Evolutionary conservation across 2,329 filamentous ascomycete species (phyloP).

Genomic region (Metarhizium album): DNA sequence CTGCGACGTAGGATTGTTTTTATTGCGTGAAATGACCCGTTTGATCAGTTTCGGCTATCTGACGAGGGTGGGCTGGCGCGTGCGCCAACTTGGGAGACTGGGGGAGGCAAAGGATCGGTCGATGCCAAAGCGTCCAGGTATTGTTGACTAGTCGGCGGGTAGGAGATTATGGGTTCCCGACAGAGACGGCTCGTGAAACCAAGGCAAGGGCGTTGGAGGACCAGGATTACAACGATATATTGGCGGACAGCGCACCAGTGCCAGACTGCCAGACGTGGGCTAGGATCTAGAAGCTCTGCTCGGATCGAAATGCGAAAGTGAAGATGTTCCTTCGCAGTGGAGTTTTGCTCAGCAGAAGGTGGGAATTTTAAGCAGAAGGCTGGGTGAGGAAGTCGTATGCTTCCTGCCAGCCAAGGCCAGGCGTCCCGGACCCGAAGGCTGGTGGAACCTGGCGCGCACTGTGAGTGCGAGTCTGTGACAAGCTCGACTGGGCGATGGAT

Average conservation of each 20-base stretch:
- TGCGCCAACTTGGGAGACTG: constrained; percentile 2
- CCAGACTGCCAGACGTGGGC: not conserved
- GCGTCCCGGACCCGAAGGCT: not conserved
- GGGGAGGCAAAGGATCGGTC: constrained; percentile 4
- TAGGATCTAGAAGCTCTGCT: not conserved
- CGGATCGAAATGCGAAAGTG: constrained; percentile 2
- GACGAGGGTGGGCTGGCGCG: constrained; percentile 3
- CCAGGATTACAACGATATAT: not conserved
- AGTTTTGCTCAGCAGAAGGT: not conserved
- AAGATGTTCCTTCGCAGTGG: constrained; percentile 1
- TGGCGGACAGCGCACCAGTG: not conserved
- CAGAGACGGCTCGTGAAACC: not conserved
- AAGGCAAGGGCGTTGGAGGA: not conserved
- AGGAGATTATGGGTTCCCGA: not conserved
- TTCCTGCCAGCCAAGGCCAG: too few species aligned
- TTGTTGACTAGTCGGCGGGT: not conserved
- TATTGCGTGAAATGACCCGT: constrained; percentile 12
- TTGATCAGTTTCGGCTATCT: not conserved
- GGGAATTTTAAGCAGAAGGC: constrained; percentile 6
- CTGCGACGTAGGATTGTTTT: constrained; percentile 21
- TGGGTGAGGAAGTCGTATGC: constrained; percentile 6
- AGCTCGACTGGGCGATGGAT: not conserved
- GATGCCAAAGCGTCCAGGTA: not conserved
- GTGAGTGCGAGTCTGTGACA: constrained; percentile 2
- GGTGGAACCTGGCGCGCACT: constrained; percentile 7